Percentiles rank a stretch among this genome's conserved stretches.
These are phyloP conservation scores for Citrus sinensis DNA, from an alignment of 345 rosid species.

Conservation along the genomic window DNA sequence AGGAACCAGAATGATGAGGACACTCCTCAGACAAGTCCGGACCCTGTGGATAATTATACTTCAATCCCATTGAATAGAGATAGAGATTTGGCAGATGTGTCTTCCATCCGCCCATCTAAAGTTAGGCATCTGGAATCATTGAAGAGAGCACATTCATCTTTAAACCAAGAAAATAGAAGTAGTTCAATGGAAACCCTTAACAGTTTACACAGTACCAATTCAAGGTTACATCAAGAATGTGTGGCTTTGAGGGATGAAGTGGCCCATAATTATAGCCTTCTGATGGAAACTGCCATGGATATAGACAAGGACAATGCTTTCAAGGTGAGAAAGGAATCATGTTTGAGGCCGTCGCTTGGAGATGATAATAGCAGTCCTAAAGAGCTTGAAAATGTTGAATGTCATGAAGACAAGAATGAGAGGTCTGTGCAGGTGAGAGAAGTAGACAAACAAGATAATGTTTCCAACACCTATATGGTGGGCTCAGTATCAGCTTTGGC, in stretches of 20 bases:
- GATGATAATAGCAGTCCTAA: slow-evolving; percentile 27
- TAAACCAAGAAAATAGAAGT: slow-evolving; percentile 25
- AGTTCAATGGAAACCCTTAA: slow-evolving; percentile 22
- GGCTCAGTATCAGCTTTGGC: slow-evolving; percentile 37
- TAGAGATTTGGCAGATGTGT: slow-evolving; percentile 19
- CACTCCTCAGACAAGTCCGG: slow-evolving; percentile 12
- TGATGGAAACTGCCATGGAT: slow-evolving; percentile 23
- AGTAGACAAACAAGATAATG: slow-evolving; percentile 15
- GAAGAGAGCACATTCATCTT: slow-evolving; percentile 30
- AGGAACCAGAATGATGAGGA: slow-evolving; percentile 23
- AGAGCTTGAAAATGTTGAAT: slow-evolving; percentile 24
- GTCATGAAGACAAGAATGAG: slow-evolving; percentile 11
- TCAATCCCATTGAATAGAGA: slow-evolving; percentile 18
- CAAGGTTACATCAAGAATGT: slow-evolving; percentile 11
- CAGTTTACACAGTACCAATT: slow-evolving; percentile 13
- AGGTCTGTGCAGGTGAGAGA: slow-evolving; percentile 8
- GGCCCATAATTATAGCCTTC: slow-evolving; percentile 14
- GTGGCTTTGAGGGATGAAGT: slow-evolving; percentile 17
- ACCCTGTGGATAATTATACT: slow-evolving; percentile 22
- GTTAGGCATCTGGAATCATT: slow-evolving; percentile 22
- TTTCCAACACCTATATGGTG: slow-evolving; percentile 28
- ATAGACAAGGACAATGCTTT: slow-evolving; percentile 24
- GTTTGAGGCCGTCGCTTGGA: slow-evolving; percentile 24
- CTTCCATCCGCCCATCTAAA: slow-evolving; percentile 20
- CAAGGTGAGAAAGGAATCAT: slow-evolving; percentile 34